Conservation (phyloP, 352 stramenopile species). For the Blastocystis sp. region DNA sequence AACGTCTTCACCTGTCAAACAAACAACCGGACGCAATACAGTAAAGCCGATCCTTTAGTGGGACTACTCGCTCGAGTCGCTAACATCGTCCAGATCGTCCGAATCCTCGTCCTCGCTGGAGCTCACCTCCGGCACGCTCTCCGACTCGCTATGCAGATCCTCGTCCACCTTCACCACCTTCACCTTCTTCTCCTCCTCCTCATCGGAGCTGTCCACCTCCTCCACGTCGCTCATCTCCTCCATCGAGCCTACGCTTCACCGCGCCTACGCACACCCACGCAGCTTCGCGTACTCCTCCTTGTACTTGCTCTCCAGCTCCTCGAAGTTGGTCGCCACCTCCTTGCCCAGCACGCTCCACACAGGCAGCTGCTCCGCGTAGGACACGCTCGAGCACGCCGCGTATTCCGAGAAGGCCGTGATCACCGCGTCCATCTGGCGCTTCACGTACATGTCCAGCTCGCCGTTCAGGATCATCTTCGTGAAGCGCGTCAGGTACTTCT, state of each 20-base stretch:
- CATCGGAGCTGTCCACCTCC: conserved; percentile 4
- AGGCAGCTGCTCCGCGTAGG: conserved; percentile 47
- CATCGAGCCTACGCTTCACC: conserved; percentile 1
- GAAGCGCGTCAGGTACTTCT: conserved; percentile 59
- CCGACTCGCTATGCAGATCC: conserved; percentile 2
- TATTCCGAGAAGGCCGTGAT: conserved; percentile 48
- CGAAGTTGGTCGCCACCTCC: conserved; percentile 6
- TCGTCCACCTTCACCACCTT: conserved; percentile 22
- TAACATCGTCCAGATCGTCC: conserved; percentile 46
- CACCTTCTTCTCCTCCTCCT: background rate
- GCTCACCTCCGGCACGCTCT: conserved; percentile 31
- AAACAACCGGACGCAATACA: background rate
- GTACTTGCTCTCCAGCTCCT: conserved; percentile 29
- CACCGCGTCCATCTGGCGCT: conserved; percentile 21
- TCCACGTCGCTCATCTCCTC: conserved; percentile 39
- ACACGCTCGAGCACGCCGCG: conserved; percentile 43
- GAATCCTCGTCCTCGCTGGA: conserved; percentile 23
- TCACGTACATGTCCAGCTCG: conserved; percentile 39
- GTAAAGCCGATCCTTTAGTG: background rate
- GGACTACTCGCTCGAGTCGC: conserved; percentile 21
- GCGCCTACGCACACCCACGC: background rate
- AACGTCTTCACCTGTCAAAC: background rate
- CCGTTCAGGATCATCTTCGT: conserved; percentile 63
- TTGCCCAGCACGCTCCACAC: conserved; percentile 38
- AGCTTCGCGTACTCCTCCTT: conserved; percentile 62